phyloP scores from a whole-genome alignment of 176 grass and related monocot species.

The Themeda triandra region DNA sequence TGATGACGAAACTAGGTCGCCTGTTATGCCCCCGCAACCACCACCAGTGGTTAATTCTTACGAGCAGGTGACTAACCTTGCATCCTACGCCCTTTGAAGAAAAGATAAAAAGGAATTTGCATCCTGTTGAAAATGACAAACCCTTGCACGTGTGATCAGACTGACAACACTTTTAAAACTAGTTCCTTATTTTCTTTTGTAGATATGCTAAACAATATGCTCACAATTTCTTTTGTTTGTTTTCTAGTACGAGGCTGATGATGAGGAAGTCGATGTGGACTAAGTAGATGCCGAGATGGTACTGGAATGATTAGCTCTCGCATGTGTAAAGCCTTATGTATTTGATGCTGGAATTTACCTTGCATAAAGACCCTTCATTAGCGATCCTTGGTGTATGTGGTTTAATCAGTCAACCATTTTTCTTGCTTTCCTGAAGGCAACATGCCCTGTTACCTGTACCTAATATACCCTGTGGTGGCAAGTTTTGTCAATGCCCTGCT shows the following conservation, averaged over 20 bases:
- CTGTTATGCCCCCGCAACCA: slow-evolving; percentile 49
- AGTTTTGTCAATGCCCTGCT: not conserved
- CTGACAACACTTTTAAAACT: not conserved
- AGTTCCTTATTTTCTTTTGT: not conserved
- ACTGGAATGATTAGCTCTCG: slow-evolving; percentile 23
- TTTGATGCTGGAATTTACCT: not conserved
- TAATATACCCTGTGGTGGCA: not conserved
- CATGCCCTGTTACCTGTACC: not conserved
- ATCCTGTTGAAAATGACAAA: not conserved
- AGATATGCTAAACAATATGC: not conserved
- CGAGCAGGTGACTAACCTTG: slow-evolving; percentile 42
- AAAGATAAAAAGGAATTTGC: not conserved
- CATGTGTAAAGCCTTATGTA: slow-evolving; percentile 21
- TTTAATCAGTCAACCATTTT: not conserved
- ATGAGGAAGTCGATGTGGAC: slow-evolving; percentile 65
- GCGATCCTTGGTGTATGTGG: not conserved
- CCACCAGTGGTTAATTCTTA: slow-evolving; percentile 39
- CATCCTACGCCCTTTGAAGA: not conserved
- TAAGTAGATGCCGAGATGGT: slow-evolving; percentile 31
- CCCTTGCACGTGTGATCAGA: not conserved
- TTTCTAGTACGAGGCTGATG: slow-evolving; percentile 57
- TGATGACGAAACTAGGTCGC: slow-evolving; percentile 38
- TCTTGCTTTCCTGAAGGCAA: not conserved
- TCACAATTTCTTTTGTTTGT: slow-evolving; percentile 8
- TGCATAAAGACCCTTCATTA: not conserved